Evolutionary conservation across 257 asterid genomes (phyloP).

Genomic region (Henckelia pumila): DNA sequence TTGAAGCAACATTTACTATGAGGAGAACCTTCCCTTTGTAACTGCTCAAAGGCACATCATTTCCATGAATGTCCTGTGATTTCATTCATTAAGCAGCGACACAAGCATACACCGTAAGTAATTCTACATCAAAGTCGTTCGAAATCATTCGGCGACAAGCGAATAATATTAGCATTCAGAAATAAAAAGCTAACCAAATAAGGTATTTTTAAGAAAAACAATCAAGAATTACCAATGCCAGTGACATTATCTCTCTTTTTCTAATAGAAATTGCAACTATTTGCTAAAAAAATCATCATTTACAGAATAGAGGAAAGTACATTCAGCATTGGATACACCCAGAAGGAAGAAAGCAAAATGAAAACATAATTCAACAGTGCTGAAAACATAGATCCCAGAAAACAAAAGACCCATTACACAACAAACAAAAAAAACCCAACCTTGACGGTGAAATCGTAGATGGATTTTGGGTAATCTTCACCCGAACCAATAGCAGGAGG

Average conservation of each 20-base stretch:
- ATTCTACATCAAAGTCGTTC: not conserved
- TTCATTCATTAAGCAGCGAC: slow-evolving; percentile 16
- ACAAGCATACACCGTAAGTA: not conserved
- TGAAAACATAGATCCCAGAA: not conserved
- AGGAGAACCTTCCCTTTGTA: slow-evolving; percentile 76
- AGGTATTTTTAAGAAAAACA: too few relatives aligned
- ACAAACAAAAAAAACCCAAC: slow-evolving; percentile 22
- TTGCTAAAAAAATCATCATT: too few relatives aligned
- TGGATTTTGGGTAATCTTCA: slow-evolving; percentile 30
- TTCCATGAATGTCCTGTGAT: slow-evolving; percentile 69
- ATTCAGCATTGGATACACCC: too few relatives aligned
- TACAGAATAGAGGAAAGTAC: too few relatives aligned
- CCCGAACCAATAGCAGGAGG: slow-evolving; percentile 20
- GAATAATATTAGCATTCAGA: not conserved
- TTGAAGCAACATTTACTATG: slow-evolving; percentile 82
- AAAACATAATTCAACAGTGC: too few relatives aligned
- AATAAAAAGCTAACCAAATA: not conserved
- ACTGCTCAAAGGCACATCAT: slow-evolving; percentile 65
- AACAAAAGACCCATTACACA: not conserved
- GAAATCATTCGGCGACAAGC: not conserved
- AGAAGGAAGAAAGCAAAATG: too few relatives aligned
- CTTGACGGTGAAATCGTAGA: slow-evolving; percentile 68
- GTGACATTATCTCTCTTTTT: too few relatives aligned
- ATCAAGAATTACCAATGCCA: too few relatives aligned
- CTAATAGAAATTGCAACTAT: too few relatives aligned